Percentiles rank a stretch among this genome's conserved stretches.
Evolutionary conservation across 2,329 filamentous ascomycete genomes (phyloP).

Genomic region (Penicillium sp.): DNA sequence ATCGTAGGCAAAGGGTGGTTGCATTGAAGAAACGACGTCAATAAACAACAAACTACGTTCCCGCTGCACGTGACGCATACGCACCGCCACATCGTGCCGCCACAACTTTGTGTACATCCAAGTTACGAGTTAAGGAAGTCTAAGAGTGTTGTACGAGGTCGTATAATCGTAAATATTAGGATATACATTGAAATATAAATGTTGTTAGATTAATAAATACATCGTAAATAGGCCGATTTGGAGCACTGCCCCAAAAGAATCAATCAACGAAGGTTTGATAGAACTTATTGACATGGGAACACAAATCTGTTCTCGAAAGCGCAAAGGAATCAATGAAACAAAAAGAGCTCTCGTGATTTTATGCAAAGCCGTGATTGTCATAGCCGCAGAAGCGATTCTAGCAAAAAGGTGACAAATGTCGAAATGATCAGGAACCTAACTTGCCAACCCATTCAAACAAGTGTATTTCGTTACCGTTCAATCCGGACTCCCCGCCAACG

Average conservation of each 20-base stretch:
- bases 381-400: constrained; percentile 4
- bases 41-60: constrained; percentile 11
- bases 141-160: no score
- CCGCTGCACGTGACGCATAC: constrained; percentile 7
- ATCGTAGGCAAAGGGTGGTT: neutral
- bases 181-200: neutral
- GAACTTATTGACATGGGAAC: neutral
- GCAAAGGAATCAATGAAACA: neutral
- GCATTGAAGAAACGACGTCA: constrained; percentile 11
- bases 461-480: neutral
- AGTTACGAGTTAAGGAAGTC: no score
- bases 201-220: neutral
- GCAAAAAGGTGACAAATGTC: neutral
- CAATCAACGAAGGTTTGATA: neutral
- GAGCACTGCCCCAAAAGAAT: neutral
- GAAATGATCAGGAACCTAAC: neutral
- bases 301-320: neutral
- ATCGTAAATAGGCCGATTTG: neutral
- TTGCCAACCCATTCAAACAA: neutral
- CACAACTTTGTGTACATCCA: neutral
- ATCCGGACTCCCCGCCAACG: constrained; percentile 3
- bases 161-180: neutral
- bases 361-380: constrained; percentile 9
- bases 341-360: neutral
- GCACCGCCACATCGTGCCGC: neutral